phyloP scores from a whole-genome alignment of 2,329 filamentous ascomycete species.

The Fusarium pseudoanthophilum region DNA sequence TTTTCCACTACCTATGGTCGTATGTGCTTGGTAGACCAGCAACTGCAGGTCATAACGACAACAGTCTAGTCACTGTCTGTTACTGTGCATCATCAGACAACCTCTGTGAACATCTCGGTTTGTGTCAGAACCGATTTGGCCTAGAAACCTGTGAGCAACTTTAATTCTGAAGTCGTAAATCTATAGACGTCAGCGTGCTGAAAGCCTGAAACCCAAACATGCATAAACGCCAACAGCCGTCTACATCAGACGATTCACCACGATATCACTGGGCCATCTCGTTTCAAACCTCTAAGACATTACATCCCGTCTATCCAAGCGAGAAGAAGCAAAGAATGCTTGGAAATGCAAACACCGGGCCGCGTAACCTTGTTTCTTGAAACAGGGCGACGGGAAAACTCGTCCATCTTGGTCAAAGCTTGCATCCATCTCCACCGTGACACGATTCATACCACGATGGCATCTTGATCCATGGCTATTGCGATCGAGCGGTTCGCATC shows the following conservation, averaged over 20 bases:
- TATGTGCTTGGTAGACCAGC: neutral
- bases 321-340: neutral
- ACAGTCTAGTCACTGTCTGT: accelerated
- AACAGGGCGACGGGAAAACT: slow-evolving; percentile 15
- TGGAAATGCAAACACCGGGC: neutral
- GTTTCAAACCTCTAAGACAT: neutral
- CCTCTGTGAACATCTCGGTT: neutral
- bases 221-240: neutral
- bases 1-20: slow-evolving; percentile 30
- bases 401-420: neutral
- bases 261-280: neutral
- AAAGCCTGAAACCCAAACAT: neutral
- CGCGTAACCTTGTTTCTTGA: slow-evolving; percentile 6
- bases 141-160: neutral
- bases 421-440: neutral
- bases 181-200: neutral
- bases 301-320: neutral
- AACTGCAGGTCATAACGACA: accelerated
- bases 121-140: neutral
- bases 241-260: neutral
- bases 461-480: slow-evolving; percentile 12
- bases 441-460: neutral
- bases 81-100: no score
- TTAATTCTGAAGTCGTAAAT: neutral
- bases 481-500: neutral